Evolutionary conservation across 805 yeast species (phyloP), one percentile per base, ranked within the genome.

Genomic region (Saccharomycopsis microspora): DNA sequence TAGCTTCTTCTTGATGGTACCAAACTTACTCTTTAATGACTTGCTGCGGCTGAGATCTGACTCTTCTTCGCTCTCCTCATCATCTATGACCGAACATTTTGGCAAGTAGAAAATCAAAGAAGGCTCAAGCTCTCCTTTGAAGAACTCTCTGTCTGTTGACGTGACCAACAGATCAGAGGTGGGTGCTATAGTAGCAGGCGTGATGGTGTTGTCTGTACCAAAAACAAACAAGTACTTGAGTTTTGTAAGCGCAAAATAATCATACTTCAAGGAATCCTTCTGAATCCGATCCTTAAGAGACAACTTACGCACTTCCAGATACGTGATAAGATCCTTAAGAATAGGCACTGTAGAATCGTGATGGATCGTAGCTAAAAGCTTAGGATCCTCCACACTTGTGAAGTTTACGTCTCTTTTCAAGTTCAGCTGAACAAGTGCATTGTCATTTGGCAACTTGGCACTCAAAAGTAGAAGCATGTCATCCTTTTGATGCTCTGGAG

Each of bases 211-310:
- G 4, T 51, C 52, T 29, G 46, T 36, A 4, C 49, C 54, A 43
- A 45, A 51, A 27, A 51, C 49, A 40, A 51, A 48, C 33, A 51
- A 48, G 32, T 48, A 51, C 41, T 51, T 48, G 30, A 46, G 39
- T 31, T 51, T 51, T 30, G 54, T 51, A 35, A 51, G 41, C 10
- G 49, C 49, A 36, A 51, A 51, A 29, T 48, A 51, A 31, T 51
- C 54, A 27, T 46, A 39, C 32, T 49, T 51, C 7, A 40, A 36
- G 29, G 29, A 31, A 34, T 44, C 27, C 29, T 45, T 47, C 31
- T 44, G 27, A 5, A 51, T 19, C 11, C 53, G 45, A 32, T 51
- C 47, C 41, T 49, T 49, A 4, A 51, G 19, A 10, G 49, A 45
- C 30, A 51, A 37, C 36, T 51, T 51, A 3, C 47, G 33, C 31